A percentile compares a stretch with the other conserved stretches of the same genome.
These are phyloP conservation scores for Corniculantispora saksenae DNA, from an alignment of 2,329 filamentous ascomycete genomes.

Conservation along the genomic window DNA sequence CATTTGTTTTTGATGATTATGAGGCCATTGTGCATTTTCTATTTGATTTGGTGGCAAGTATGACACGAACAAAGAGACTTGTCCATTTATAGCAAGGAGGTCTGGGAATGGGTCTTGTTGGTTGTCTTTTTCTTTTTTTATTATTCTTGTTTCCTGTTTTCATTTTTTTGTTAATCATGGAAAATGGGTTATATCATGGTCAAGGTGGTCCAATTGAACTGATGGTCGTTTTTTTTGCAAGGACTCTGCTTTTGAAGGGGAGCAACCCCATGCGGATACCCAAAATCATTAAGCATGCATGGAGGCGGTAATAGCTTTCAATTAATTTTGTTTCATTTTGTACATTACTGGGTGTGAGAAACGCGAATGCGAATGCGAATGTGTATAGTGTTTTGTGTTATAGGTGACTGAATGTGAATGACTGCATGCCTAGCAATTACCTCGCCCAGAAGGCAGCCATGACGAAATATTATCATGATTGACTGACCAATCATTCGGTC, in stretches of 20 bases:
- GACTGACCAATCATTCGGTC: no score
- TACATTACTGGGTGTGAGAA: not conserved
- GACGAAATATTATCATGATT: no score
- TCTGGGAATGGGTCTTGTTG: conserved; percentile 1
- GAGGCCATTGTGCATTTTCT: conserved; percentile 3
- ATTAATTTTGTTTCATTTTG: not conserved
- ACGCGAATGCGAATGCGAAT: not conserved
- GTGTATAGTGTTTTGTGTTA: not conserved
- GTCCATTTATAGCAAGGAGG: conserved; percentile 8
- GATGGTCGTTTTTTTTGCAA: conserved; percentile 11
- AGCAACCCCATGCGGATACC: conserved; percentile 18
- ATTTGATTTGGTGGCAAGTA: conserved; percentile 9
- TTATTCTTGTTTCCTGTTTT: not conserved
- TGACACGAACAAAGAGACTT: not conserved
- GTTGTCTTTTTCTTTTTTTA: conserved; percentile 5
- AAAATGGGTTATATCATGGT: conserved; percentile 12
- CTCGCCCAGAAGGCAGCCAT: no score
- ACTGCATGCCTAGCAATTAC: no score
- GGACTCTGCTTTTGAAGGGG: conserved; percentile 17
- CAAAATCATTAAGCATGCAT: conserved; percentile 18
- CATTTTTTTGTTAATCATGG: not conserved
- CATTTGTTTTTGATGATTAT: conserved; percentile 17
- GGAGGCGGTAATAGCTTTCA: conserved; percentile 16
- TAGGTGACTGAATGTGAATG: no score
- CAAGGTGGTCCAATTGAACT: conserved; percentile 2